Evolutionary conservation across 208 protist species (phyloP).

Genomic region (Jaenimonas drosophilae): DNA sequence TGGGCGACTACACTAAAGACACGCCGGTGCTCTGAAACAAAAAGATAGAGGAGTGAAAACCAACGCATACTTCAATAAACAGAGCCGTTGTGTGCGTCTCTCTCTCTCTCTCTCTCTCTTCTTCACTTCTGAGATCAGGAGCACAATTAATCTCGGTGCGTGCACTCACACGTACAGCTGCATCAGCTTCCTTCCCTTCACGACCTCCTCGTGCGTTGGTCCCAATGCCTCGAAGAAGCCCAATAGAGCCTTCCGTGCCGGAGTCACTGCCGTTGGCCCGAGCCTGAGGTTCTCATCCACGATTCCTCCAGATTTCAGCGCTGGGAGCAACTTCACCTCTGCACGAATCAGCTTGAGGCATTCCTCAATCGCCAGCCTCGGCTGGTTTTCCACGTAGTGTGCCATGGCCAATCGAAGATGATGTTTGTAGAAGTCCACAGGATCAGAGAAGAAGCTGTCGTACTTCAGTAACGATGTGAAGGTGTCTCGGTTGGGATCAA

Average conservation of each 20-base stretch:
- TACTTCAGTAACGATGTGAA: slow-evolving; percentile 67
- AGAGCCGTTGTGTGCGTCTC: not conserved
- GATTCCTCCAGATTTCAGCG: slow-evolving; percentile 48
- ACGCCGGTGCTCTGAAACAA: too few species aligned
- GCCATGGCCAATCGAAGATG: slow-evolving; percentile 66
- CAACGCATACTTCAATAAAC: slow-evolving; percentile 1
- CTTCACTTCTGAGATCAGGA: not conserved
- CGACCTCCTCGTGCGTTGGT: slow-evolving; percentile 43
- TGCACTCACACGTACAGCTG: slow-evolving; percentile 59
- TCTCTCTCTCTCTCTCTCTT: not conserved
- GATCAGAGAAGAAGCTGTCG: slow-evolving; percentile 52
- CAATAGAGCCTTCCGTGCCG: slow-evolving; percentile 48
- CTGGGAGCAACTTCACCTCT: slow-evolving; percentile 63
- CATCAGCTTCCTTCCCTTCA: slow-evolving; percentile 52
- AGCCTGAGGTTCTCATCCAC: slow-evolving; percentile 39
- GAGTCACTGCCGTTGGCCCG: slow-evolving; percentile 35
- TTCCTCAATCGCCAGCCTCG: slow-evolving; percentile 61
- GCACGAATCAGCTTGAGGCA: slow-evolving; percentile 62
- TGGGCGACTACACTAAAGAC: too few species aligned
- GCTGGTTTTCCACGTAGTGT: slow-evolving; percentile 56
- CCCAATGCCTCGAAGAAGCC: slow-evolving; percentile 71
- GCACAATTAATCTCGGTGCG: slow-evolving; percentile 3
- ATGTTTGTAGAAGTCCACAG: slow-evolving; percentile 50
- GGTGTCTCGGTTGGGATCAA: slow-evolving; percentile 68
- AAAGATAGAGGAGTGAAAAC: slow-evolving; percentile 12